Conservation (phyloP, 768 basidiomycete genomes). For the Tylopilus sp. region DNA sequence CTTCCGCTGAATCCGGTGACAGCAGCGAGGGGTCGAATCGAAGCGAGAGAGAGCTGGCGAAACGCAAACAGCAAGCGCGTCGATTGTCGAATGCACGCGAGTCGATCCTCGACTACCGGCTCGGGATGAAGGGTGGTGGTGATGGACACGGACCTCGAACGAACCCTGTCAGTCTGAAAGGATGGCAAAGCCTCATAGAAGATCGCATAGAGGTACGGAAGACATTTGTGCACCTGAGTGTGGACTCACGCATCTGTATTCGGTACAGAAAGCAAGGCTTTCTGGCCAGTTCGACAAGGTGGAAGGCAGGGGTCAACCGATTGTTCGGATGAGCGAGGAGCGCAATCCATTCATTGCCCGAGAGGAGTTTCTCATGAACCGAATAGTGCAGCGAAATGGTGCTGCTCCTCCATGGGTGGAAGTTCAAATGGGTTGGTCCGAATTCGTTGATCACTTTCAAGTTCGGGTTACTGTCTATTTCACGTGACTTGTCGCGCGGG, state of each 20-base stretch:
- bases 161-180: constrained; percentile 65
- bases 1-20: constrained; percentile 14
- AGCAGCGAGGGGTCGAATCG: constrained; percentile 39
- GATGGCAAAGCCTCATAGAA: constrained; percentile 74
- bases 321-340: constrained; percentile 42
- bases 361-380: constrained; percentile 83
- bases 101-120: constrained; percentile 69
- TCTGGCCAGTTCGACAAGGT: constrained; percentile 72
- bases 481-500: no score
- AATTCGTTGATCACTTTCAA: background rate
- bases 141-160: constrained; percentile 21
- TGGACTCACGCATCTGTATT: background rate
- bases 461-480: no score
- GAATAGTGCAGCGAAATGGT: constrained; percentile 79
- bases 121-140: constrained; percentile 46
- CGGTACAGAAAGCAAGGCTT: constrained; percentile 53
- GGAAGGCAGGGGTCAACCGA: constrained; percentile 60
- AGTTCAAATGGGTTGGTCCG: constrained; percentile 59
- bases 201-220: constrained; percentile 70
- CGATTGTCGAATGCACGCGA: constrained; percentile 64
- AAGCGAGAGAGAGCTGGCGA: constrained; percentile 48
- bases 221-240: background rate
- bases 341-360: constrained; percentile 65
- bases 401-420: constrained; percentile 87
- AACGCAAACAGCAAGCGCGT: constrained; percentile 50